These are phyloP conservation scores for Harrya chromipes DNA, from an alignment of 768 basidiomycete genomes.

Conservation along the genomic window DNA sequence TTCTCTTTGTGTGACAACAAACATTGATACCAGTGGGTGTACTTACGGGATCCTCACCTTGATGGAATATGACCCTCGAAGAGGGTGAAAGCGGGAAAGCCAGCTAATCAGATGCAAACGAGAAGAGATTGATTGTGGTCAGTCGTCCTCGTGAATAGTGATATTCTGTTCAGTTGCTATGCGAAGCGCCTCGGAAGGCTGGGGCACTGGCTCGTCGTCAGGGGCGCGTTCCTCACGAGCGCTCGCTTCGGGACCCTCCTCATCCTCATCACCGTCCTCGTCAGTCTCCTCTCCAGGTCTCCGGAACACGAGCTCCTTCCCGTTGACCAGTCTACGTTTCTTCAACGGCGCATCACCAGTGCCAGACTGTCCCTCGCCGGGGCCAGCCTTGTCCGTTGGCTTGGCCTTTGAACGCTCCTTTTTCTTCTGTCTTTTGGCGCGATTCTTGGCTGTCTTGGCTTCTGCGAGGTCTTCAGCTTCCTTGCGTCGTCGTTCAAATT, in stretches of 20 bases:
- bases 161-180: constrained; percentile 39
- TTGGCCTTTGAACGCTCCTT: constrained; percentile 66
- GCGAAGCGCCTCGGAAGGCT: constrained; percentile 6
- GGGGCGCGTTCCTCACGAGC: constrained; percentile 1
- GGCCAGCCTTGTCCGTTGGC: constrained; percentile 26
- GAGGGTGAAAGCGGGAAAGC: neutral
- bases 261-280: constrained; percentile 43
- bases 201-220: constrained; percentile 3
- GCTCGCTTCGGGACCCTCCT: constrained; percentile 4
- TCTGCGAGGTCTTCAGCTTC: constrained; percentile 71
- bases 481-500: constrained; percentile 71
- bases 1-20: too few species aligned
- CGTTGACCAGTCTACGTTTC: constrained; percentile 79
- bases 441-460: constrained; percentile 92
- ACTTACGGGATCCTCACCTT: too few species aligned
- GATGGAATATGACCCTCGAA: neutral
- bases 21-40: too few species aligned
- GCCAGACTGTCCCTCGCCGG: constrained; percentile 23
- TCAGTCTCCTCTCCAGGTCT: constrained; percentile 50
- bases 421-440: constrained; percentile 91
- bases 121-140: constrained; percentile 3
- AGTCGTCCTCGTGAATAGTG: constrained; percentile 52
- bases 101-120: neutral
- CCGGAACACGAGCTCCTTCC: constrained; percentile 62
- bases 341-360: constrained; percentile 52